Base-by-base conservation (phyloP, 2,329 filamentous ascomycete species). In the Iodosphaeria phyllophila region DNA sequence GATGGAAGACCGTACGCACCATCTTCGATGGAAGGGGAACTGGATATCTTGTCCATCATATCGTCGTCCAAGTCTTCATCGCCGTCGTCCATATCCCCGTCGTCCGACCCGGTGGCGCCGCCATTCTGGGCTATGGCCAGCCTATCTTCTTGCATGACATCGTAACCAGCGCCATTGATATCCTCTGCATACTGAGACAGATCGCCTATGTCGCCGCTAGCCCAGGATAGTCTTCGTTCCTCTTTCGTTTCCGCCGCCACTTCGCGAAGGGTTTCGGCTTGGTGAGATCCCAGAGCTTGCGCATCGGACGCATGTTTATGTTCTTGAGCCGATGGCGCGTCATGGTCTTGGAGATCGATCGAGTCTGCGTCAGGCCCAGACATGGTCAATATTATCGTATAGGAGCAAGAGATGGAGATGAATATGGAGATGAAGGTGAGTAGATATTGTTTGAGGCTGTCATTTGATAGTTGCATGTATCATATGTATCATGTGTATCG, bases 41-140 rank as follows among this genome's bases (percentile, higher is more conserved):
- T 95, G 42, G 86, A 95, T 37, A 98, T 93, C 52, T 89, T 89
- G 58, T 95, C 89, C 77, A 92, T 82, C 72, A 92, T 73, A 50
- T 95, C 86, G 51, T 93, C 62, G 43, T 91, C 83, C 47, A 83
- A 55, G 40, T 78, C 66, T 38, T 78, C 76, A 31, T 79, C 77
- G 39, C 74, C 73, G 24, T 69, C 70, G 37, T 75, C 65, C 41
- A 68, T 52, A 34, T 79, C 72, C 23, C 63, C 68, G 33, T 76
- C 72, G 37, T 67, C 61, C 29, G 34, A 34, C n/a, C 41, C 50
- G 21, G 58, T 44, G 18, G 40, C 54, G 24, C 56, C 52, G 33
- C 65, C 69, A 49, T 73, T 72, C 37, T 72, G 67, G 35, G 66
- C 63, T 31, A 68, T 52, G 22, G 64, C 64, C 32, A 70, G 49